phyloP scores from a whole-genome alignment of 257 asterid species.

The Solanum rostratum region DNA sequence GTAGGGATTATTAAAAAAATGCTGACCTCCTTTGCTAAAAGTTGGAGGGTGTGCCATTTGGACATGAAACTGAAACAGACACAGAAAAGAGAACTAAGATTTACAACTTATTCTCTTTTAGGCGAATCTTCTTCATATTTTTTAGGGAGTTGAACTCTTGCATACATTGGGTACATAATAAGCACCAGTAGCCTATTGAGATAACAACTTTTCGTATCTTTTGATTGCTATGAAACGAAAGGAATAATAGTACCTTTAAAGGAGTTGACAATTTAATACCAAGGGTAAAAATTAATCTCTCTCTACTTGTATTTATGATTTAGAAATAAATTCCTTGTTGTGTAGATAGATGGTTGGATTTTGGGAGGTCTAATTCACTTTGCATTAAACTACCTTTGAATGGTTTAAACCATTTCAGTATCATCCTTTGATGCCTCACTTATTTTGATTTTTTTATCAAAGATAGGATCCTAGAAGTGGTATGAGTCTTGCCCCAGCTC shows the following conservation, averaged over 20 bases:
- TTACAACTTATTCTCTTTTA: too few relatives aligned
- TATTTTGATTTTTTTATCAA: not conserved
- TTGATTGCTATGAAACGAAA: not conserved
- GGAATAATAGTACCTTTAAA: not conserved
- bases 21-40: not conserved
- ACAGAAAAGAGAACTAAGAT: too few relatives aligned
- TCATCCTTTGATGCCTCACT: not conserved
- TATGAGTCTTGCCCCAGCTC: not conserved
- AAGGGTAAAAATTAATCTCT: not conserved
- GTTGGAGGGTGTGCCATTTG: not conserved
- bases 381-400: not conserved
- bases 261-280: not conserved
- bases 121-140: too few relatives aligned
- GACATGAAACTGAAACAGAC: not conserved
- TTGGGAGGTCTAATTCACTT: not conserved
- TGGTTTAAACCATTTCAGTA: not conserved
- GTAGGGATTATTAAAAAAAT: not conserved
- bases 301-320: not conserved
- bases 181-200: not conserved
- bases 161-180: too few relatives aligned
- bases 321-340: not conserved
- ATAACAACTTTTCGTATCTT: not conserved
- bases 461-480: not conserved
- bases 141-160: too few relatives aligned
- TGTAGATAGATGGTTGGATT: not conserved